Conservation (phyloP, 164 flowering plant species). For the Dillenia turbinata region DNA sequence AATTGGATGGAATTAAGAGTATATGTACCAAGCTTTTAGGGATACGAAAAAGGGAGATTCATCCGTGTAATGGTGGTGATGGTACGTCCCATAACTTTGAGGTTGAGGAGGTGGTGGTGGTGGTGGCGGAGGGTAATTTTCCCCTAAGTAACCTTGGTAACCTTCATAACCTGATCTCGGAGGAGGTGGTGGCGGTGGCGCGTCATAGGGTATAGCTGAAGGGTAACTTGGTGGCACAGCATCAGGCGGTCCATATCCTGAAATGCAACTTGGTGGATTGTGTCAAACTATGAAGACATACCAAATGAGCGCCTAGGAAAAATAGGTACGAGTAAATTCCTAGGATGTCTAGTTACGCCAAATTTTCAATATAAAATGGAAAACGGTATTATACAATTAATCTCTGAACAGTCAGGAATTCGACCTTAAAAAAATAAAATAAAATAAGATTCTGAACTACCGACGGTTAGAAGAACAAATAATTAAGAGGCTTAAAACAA, state of each 20-base stretch:
- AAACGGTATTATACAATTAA: no score
- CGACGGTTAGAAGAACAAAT: no score
- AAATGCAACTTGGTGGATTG: not conserved
- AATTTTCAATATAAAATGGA: no score
- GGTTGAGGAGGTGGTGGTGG: conserved; percentile 18
- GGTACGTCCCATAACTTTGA: conserved; percentile 3
- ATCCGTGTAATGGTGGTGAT: conserved; percentile 8
- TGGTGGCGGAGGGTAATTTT: conserved; percentile 28
- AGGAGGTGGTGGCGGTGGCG: conserved; percentile 16
- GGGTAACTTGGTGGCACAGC: conserved; percentile 20
- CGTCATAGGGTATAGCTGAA: conserved; percentile 11
- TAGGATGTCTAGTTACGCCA: no score
- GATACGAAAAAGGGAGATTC: conserved; percentile 22
- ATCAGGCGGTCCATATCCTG: conserved; percentile 15
- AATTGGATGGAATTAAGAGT: not conserved
- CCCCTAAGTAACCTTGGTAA: conserved; percentile 31
- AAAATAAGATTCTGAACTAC: no score
- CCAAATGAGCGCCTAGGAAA: no score
- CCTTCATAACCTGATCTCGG: conserved; percentile 10
- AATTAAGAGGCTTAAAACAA: no score
- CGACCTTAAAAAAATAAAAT: no score
- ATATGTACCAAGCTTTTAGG: conserved; percentile 31
- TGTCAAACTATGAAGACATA: no score
- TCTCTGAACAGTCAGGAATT: no score
- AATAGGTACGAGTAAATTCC: no score